These are phyloP conservation scores for Tolypocladium capitatum DNA, from an alignment of 2,329 filamentous ascomycete species.

Conservation along the genomic window DNA sequence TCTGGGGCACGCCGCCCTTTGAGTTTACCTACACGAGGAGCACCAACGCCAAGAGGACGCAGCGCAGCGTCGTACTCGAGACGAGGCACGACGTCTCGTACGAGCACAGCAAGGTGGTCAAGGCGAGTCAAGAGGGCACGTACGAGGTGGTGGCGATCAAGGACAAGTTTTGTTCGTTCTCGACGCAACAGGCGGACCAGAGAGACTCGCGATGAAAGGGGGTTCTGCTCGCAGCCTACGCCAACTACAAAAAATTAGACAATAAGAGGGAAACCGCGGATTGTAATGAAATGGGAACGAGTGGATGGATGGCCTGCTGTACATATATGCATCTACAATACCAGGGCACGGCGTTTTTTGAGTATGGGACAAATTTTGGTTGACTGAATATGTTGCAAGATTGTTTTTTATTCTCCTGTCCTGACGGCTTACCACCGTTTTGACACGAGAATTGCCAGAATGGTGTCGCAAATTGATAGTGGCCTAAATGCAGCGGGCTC, in stretches of 20 bases:
- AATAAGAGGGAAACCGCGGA: constrained; percentile 18
- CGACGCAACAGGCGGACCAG: constrained; percentile 49
- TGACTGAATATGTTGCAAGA: constrained; percentile 1
- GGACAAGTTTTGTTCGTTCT: constrained; percentile 83
- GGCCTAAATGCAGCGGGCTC: not conserved
- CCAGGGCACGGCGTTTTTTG: constrained; percentile 23
- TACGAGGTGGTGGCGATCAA: constrained; percentile 97
- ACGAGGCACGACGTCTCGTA: constrained; percentile 79
- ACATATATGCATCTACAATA: constrained; percentile 24
- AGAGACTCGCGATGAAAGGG: constrained; percentile 17
- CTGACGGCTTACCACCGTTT: not conserved
- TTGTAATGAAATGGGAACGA: constrained; percentile 4
- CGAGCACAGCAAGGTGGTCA: constrained; percentile 68
- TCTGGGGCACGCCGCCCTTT: constrained; percentile 89
- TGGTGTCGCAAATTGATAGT: not conserved
- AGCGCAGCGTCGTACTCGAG: constrained; percentile 70
- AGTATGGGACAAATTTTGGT: constrained; percentile 5
- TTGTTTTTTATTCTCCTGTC: constrained; percentile 1
- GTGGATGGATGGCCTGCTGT: constrained; percentile 10
- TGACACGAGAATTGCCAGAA: not conserved
- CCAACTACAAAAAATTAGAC: constrained; percentile 30
- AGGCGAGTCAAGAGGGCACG: constrained; percentile 83
- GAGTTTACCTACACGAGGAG: constrained; percentile 95
- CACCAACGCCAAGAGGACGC: constrained; percentile 69
- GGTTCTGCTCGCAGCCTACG: not conserved